Base-by-base conservation (phyloP, 495 filamentous ascomycete genomes). In the Aspergillus hancockii region DNA sequence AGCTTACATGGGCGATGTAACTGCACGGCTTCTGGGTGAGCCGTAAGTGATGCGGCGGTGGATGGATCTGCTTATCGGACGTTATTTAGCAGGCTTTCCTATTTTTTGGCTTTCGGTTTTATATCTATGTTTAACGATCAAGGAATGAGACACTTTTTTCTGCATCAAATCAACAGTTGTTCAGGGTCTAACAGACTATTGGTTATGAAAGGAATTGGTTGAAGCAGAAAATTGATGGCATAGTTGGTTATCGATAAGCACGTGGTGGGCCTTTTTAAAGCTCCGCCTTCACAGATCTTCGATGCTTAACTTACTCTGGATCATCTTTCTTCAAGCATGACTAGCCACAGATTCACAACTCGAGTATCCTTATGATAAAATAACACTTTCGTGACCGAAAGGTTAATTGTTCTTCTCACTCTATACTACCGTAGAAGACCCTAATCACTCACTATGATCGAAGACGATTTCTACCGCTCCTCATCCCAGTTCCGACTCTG, bases 401-500 rank as follows among this genome's bases (percentile, higher is more conserved):
- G 2, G 9, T 36, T 4, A 36, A 16, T 41, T 14, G 16, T 14
- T 14, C 12, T n/a, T 36, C 2, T 10, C 13, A 36, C 5, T 5
- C 10, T 14, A 36, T 36, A 9, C 2, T 8, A 36, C 32, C 2
- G 32, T 2, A 36, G 13, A 36, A 4, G 32, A 36, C 13, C 32
- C 4, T 14, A 19, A 50, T 52, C 54, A 45, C 23, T 36, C 52
- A 74, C 55, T 58, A 82, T 89, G 81, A 84, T 81, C 58, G 94
- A 98, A 80, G 94, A 98, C 71, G 88, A 89, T 60, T 80, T 92
- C 50, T 98, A 98, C 76, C 89, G 89, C n/a, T 79, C 88, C 19
- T 94, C 92, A 0, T 93, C 91, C 45, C 94, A 98, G 72, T 97
- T 85, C 70, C 84, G 89, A 40, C 76, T 91, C 40, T 98, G 95